Evolutionary conservation across 768 basidiomycete genomes (phyloP).

Genomic region (Strobilomyces echinocephalus): DNA sequence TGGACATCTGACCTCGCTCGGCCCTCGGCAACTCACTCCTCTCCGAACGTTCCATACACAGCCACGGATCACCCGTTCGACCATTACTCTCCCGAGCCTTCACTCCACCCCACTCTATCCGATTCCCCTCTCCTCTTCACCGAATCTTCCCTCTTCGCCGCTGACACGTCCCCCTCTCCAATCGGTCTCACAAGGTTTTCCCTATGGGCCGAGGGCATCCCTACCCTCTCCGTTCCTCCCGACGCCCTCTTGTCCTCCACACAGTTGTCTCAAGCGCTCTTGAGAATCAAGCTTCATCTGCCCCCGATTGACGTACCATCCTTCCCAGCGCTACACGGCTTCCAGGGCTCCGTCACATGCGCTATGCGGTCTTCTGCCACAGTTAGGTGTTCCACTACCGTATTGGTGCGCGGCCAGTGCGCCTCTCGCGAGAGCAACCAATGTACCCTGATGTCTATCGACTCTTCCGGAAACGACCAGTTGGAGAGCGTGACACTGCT

Average conservation of each 20-base stretch:
- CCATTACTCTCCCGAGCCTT: constrained; percentile 22
- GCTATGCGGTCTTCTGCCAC: constrained; percentile 47
- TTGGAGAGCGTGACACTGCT: constrained; percentile 49
- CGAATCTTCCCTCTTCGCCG: constrained; percentile 25
- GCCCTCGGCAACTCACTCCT: constrained; percentile 23
- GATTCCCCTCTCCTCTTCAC: constrained; percentile 29
- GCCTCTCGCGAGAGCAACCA: constrained; percentile 48
- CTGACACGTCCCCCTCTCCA: constrained; percentile 32
- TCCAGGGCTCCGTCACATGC: constrained; percentile 54
- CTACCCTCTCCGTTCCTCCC: constrained; percentile 54
- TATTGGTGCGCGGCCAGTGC: constrained; percentile 48
- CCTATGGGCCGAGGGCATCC: constrained; percentile 66
- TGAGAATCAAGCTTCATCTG: constrained; percentile 56
- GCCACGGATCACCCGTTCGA: constrained; percentile 18
- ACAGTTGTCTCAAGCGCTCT: constrained; percentile 39
- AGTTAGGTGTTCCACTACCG: constrained; percentile 61
- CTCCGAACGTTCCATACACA: constrained; percentile 24
- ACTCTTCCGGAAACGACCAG: constrained; percentile 41
- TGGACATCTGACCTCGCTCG: constrained; percentile 26
- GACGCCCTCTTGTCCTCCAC: constrained; percentile 46
- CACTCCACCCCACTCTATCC: constrained; percentile 20
- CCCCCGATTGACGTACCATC: constrained; percentile 50
- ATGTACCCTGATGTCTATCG: constrained; percentile 37
- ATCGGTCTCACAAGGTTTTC: constrained; percentile 38
- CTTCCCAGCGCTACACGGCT: constrained; percentile 58